Conservation (phyloP, 2,329 filamentous ascomycete species). For the Xylaria sp. region DNA sequence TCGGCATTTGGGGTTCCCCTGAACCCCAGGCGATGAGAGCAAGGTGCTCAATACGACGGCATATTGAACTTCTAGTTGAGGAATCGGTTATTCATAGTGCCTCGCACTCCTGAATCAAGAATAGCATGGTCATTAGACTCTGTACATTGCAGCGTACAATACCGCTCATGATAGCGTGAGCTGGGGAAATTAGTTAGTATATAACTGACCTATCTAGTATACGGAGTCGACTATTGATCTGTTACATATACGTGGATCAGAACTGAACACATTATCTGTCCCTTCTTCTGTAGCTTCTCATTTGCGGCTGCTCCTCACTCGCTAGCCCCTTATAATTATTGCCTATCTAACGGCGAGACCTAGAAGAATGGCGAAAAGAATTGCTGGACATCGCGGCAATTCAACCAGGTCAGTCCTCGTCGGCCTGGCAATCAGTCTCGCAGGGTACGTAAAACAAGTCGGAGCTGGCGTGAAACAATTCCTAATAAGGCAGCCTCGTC, state of each 20-base stretch:
- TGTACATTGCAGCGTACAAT: background rate
- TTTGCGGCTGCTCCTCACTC: slow-evolving; percentile 8
- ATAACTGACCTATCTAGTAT: slow-evolving; percentile 3
- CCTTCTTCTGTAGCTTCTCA: background rate
- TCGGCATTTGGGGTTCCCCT: slow-evolving; percentile 6
- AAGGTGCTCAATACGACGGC: background rate
- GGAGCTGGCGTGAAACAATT: background rate
- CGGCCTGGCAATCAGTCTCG: slow-evolving; percentile 28
- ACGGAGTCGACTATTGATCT: background rate
- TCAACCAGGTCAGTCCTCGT: slow-evolving; percentile 30
- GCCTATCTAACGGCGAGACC: background rate
- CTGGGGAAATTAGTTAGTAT: slow-evolving; percentile 4
- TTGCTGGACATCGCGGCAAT: slow-evolving; percentile 30
- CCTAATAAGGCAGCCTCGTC: background rate
- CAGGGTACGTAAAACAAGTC: slow-evolving; percentile 19
- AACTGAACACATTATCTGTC: background rate
- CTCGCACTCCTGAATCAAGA: slow-evolving; percentile 1
- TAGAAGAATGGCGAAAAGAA: slow-evolving; percentile 19
- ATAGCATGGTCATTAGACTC: background rate
- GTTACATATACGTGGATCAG: too few relatives aligned
- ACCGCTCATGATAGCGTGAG: background rate
- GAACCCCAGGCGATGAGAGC: slow-evolving; percentile 6
- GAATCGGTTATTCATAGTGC: background rate
- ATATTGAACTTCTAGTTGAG: background rate
- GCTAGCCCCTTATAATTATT: background rate